phyloP scores from a whole-genome alignment of 176 grass and related monocot genomes.

The Eragrostis curvula region DNA sequence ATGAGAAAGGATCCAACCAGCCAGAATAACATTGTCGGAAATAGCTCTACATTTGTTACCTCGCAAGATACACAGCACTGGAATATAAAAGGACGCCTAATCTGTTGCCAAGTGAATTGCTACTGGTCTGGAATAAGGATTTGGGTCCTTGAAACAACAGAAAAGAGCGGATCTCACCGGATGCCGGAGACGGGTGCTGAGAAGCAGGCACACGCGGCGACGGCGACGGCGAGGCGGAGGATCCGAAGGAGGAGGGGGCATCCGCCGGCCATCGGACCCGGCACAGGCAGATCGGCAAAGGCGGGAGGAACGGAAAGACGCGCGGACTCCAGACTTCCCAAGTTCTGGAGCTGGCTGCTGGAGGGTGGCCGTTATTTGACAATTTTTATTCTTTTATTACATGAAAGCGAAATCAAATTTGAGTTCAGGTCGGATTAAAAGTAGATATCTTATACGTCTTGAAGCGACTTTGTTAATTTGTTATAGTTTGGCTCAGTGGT shows the following conservation, averaged over 20 bases:
- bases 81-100: background rate
- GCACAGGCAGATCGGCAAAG: background rate
- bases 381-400: too few species aligned
- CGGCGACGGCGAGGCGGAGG: background rate
- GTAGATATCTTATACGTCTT: too few species aligned
- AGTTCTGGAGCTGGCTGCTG: too few species aligned
- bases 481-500: too few species aligned
- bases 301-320: too few species aligned
- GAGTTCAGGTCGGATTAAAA: too few species aligned
- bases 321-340: too few species aligned
- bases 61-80: background rate
- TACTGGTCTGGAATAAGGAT: background rate
- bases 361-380: too few species aligned
- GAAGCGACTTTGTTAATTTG: too few species aligned
- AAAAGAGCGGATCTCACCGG: constrained; percentile 47
- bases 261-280: background rate
- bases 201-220: constrained; percentile 19
- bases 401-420: too few species aligned
- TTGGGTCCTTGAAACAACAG: background rate
- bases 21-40: background rate
- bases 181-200: constrained; percentile 26
- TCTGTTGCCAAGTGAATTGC: background rate
- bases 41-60: background rate
- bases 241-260: background rate
- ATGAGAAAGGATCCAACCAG: background rate